Conservation (phyloP, 257 asterid species). For the Solanum infundibuliforme region DNA sequence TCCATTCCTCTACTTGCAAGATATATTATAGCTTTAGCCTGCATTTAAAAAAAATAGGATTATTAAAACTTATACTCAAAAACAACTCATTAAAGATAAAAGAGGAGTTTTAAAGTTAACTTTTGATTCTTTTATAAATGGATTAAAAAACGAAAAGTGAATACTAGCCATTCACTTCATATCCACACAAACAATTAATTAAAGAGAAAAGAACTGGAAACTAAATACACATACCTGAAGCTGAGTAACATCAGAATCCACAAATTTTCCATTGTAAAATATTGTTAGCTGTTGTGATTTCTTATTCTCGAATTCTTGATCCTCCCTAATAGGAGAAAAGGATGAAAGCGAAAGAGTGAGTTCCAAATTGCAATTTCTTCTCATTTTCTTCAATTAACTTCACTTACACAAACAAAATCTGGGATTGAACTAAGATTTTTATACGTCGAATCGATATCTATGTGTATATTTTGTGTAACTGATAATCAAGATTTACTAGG, state of each 20-base stretch:
- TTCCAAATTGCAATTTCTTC: slow-evolving; percentile 14
- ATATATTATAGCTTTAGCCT: slow-evolving; percentile 7
- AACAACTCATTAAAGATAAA: no score
- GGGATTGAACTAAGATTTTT: no score
- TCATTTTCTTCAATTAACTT: slow-evolving; percentile 2
- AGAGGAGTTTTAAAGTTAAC: no score
- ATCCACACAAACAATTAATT: neutral
- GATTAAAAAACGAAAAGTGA: neutral
- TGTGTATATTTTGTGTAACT: no score
- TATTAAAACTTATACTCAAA: no score
- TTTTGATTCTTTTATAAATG: no score
- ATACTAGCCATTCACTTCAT: neutral
- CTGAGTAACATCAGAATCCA: slow-evolving; percentile 40
- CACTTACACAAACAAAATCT: neutral
- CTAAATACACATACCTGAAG: slow-evolving; percentile 7
- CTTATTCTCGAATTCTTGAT: neutral
- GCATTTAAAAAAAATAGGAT: neutral
- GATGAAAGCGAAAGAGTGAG: slow-evolving; percentile 11
- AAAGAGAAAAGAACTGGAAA: neutral
- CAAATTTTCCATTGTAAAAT: slow-evolving; percentile 41
- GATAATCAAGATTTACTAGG: neutral
- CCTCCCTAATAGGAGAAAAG: neutral
- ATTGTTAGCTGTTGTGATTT: slow-evolving; percentile 22
- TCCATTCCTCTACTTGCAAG: slow-evolving; percentile 12
- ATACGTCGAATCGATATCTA: no score